phyloP scores from a whole-genome alignment of 2,329 filamentous ascomycete genomes.

The Gremmenia infestans region DNA sequence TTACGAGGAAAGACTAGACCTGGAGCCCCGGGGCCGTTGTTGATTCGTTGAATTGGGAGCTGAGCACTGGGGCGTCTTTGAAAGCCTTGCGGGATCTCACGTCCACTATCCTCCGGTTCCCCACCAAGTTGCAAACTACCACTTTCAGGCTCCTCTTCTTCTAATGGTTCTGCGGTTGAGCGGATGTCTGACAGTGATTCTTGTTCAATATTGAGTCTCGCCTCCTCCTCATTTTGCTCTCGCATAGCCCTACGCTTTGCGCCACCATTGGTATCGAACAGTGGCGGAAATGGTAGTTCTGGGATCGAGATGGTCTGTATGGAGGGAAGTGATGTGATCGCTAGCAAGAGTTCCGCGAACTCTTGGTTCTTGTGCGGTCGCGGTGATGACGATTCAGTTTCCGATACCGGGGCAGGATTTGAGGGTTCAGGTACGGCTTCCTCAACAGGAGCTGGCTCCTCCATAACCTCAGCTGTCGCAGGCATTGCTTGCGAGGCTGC shows the following conservation, averaged over 20 bases:
- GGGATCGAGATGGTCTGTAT: slow-evolving; percentile 35
- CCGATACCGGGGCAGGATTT: slow-evolving; percentile 8
- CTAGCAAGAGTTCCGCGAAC: slow-evolving; percentile 39
- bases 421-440: slow-evolving; percentile 7
- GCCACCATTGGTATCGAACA: slow-evolving; percentile 80
- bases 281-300: slow-evolving; percentile 51
- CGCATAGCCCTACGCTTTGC: slow-evolving; percentile 74
- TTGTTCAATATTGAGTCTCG: slow-evolving; percentile 46
- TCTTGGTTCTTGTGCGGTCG: slow-evolving; percentile 19
- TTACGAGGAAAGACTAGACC: slow-evolving; percentile 45
- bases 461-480: slow-evolving; percentile 45
- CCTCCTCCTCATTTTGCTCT: slow-evolving; percentile 63
- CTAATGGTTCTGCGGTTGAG: slow-evolving; percentile 41
- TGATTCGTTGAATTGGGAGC: slow-evolving; percentile 67
- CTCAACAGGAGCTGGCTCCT: slow-evolving; percentile 34
- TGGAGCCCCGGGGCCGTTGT: slow-evolving; percentile 49
- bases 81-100: slow-evolving; percentile 43
- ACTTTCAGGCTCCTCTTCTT: slow-evolving; percentile 74
- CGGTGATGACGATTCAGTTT: slow-evolving; percentile 7
- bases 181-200: slow-evolving; percentile 49
- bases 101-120: slow-evolving; percentile 74
- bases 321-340: slow-evolving; percentile 35
- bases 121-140: slow-evolving; percentile 84
- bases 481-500: slow-evolving; percentile 59
- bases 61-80: slow-evolving; percentile 65